These are phyloP conservation scores for Penicillium turbatum DNA, from an alignment of 495 filamentous ascomycete species.

Conservation along the genomic window DNA sequence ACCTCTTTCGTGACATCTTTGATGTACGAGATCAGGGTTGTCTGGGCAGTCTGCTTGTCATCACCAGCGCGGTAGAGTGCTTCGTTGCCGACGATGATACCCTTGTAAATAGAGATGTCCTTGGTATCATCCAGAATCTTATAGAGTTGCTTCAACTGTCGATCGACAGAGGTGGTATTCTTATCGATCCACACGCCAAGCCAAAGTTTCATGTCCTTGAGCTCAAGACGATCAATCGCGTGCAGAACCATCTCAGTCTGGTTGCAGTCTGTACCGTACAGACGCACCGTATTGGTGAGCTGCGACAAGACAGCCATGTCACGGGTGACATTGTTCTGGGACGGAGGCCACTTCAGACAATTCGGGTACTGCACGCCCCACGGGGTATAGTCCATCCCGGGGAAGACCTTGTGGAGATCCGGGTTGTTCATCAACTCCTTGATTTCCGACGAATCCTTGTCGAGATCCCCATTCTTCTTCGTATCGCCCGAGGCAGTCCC, in stretches of 20 bases:
- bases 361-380: constrained; percentile 86
- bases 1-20: constrained; percentile 66
- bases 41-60: constrained; percentile 54
- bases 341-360: constrained; percentile 71
- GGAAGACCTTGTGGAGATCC: constrained; percentile 86
- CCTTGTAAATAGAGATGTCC: constrained; percentile 63
- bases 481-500: constrained; percentile 43
- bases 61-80: constrained; percentile 69
- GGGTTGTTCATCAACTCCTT: constrained; percentile 73
- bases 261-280: constrained; percentile 98
- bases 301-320: constrained; percentile 90
- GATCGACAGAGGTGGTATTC: constrained; percentile 76
- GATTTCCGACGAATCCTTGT: constrained; percentile 74
- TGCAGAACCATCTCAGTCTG: constrained; percentile 93
- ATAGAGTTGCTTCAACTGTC: constrained; percentile 80
- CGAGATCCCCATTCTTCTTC: constrained; percentile 60
- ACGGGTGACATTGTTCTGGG: constrained; percentile 89
- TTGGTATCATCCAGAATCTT: constrained; percentile 66
- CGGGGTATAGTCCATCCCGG: constrained; percentile 95
- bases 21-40: constrained; percentile 61
- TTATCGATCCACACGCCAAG: constrained; percentile 89
- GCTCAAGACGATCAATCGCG: constrained; percentile 66
- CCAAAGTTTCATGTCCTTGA: constrained; percentile 87
- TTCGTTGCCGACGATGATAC: constrained; percentile 91
- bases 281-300: constrained; percentile 79